These are phyloP conservation scores for Mycena venus DNA, from an alignment of 768 basidiomycete genomes.

Conservation along the genomic window DNA sequence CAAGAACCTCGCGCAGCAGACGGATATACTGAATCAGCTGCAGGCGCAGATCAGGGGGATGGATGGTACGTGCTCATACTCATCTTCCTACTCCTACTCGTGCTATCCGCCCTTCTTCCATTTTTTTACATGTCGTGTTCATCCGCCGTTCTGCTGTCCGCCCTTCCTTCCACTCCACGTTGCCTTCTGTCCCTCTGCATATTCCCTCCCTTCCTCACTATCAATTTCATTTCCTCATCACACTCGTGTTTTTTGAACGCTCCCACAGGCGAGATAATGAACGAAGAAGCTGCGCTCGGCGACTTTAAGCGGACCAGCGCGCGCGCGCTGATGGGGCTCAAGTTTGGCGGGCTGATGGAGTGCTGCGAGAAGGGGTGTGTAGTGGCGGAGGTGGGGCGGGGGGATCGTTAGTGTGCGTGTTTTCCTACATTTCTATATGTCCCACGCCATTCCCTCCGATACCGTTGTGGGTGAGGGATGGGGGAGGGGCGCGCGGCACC, in stretches of 20 bases:
- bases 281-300: slow-evolving; percentile 82
- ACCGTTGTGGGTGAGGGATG: too few species aligned
- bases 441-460: neutral
- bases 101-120: too few species aligned
- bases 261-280: slow-evolving; percentile 71
- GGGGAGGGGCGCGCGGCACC: too few species aligned
- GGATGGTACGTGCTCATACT: slow-evolving; percentile 67
- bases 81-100: too few species aligned
- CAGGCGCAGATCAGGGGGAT: slow-evolving; percentile 82
- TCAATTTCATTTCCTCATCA: neutral
- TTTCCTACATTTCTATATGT: too few species aligned
- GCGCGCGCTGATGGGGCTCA: slow-evolving; percentile 81
- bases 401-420: neutral
- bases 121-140: neutral
- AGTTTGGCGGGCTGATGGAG: slow-evolving; percentile 90
- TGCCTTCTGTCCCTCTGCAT: neutral
- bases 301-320: slow-evolving; percentile 86
- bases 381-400: slow-evolving; percentile 20
- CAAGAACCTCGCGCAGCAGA: slow-evolving; percentile 84
- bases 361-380: slow-evolving; percentile 84
- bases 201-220: neutral
- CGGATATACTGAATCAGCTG: slow-evolving; percentile 76
- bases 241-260: too few species aligned
- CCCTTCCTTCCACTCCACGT: too few species aligned
- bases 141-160: too few species aligned